Conservation (phyloP, 371 early-diverging fungal genomes). For the Apophysomyces ossiformis region DNA sequence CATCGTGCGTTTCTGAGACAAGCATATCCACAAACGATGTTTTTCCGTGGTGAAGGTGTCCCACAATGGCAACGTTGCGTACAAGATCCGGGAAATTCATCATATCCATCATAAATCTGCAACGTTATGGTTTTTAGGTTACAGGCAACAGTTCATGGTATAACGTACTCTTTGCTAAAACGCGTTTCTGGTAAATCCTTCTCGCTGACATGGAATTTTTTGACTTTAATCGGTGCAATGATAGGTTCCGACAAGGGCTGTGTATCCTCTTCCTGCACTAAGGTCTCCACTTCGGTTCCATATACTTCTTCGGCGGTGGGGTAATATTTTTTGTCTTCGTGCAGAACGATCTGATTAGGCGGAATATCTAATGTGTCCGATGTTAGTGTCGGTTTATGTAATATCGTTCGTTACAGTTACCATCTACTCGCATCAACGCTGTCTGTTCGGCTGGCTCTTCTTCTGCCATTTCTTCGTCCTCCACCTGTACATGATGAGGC, state of each 20-base stretch:
- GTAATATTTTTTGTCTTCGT: constrained; percentile 98
- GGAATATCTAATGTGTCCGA: constrained; percentile 54
- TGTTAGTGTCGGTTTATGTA: constrained; percentile 2
- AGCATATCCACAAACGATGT: constrained; percentile 94
- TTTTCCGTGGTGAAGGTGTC: constrained; percentile 98
- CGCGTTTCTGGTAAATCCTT: constrained; percentile 83
- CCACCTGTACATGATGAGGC: background rate
- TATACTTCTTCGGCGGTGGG: constrained; percentile 97
- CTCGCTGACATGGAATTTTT: constrained; percentile 86
- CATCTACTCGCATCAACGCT: constrained; percentile 50
- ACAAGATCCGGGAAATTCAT: constrained; percentile 80
- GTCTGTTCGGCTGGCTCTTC: constrained; percentile 11
- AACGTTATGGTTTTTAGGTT: background rate
- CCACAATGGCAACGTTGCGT: constrained; percentile 91
- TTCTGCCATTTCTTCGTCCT: constrained; percentile 26
- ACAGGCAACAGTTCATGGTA: background rate
- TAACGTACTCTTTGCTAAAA: constrained; percentile 85
- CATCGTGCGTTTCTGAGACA: constrained; percentile 84
- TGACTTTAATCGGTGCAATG: constrained; percentile 86
- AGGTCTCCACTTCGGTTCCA: constrained; percentile 92
- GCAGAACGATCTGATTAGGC: constrained; percentile 85
- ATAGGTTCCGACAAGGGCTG: constrained; percentile 96
- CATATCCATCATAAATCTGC: constrained; percentile 86
- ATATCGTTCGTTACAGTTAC: constrained; percentile 20
- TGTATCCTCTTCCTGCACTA: constrained; percentile 98